Evolutionary conservation across 2,329 filamentous ascomycete species (phyloP), one percentile per base, ranked within the genome.

Genomic region (Colletotrichum phormii): DNA sequence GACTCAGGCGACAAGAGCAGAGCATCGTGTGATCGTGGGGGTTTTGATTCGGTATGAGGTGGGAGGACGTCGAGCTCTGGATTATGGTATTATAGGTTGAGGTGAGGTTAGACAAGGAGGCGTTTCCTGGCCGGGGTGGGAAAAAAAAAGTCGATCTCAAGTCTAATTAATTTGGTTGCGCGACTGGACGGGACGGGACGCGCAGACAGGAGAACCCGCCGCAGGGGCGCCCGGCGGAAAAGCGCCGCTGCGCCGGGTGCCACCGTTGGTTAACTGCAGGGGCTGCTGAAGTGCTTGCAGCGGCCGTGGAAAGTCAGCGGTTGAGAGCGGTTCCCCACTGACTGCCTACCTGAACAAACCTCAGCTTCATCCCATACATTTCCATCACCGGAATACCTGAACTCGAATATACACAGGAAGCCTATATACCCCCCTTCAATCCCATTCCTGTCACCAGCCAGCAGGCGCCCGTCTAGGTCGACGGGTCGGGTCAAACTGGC

Each of bases 1-100:
- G 82, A 35, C 82, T 80, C 7, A 80, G 82, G 71, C 86, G 84
- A 74, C 87, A 89, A 26, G 83, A 79, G 77, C 87, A 89, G 73
- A 78, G 82, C 87, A 89, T 89, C 60, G 0, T 65, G 29, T n/a
- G 22, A 73, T 77, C 73, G 64, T 46, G 11, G 12, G 65, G 9
- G 59, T n/a, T 60, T 1, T 29, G 5, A 35, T 8, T 57, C 33
- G 18, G 65, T 31, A 31, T 5, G 49, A 31, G 2, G 8, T 22
- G 18, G 51, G 51, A 57, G 22, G 18, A 31, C 5, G 31, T 64
- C 22, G 49, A n/a, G 9, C 15, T 22, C n/a, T 18, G 18, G 49
- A 22, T 24, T 55, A 33, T 31, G 22, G 33, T 11, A 35, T 35
- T 12, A 12, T 22, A 9, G 42, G 42, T 49, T n/a, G 18, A 22